Percentiles rank a stretch among this genome's conserved stretches.
phyloP scores from a whole-genome alignment of 2,329 filamentous ascomycete genomes.

The Phyllosticta ampelicida region DNA sequence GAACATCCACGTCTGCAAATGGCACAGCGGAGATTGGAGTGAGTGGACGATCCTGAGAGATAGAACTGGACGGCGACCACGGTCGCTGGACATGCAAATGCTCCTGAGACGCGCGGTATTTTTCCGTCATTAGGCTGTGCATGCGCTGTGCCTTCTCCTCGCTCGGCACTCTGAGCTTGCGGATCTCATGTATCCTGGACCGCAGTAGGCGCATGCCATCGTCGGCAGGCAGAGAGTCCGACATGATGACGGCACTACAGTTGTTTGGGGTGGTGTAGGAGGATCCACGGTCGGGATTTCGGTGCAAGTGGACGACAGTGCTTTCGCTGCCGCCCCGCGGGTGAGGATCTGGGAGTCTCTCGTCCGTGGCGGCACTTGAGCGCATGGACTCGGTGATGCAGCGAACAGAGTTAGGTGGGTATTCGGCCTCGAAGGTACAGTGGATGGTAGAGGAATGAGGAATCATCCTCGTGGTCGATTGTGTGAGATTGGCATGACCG shows the following conservation, averaged over 20 bases:
- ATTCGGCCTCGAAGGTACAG: slow-evolving; percentile 5
- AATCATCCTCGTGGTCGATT: slow-evolving; percentile 14
- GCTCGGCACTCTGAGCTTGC: slow-evolving; percentile 32
- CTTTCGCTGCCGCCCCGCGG: slow-evolving; percentile 3
- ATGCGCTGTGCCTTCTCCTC: slow-evolving; percentile 40
- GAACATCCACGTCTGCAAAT: slow-evolving; percentile 21
- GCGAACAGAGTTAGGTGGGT: slow-evolving; percentile 22
- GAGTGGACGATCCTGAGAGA: slow-evolving; percentile 28
- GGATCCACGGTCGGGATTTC: slow-evolving; percentile 3
- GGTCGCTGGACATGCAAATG: slow-evolving; percentile 18
- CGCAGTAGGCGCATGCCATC: slow-evolving; percentile 40
- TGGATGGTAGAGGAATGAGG: slow-evolving; percentile 16
- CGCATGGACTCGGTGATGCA: slow-evolving; percentile 20
- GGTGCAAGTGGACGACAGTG: background rate
- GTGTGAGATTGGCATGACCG: slow-evolving; percentile 13
- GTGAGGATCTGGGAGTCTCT: background rate
- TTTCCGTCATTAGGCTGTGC: slow-evolving; percentile 39
- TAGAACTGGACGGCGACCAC: slow-evolving; percentile 27
- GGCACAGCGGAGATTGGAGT: slow-evolving; percentile 27
- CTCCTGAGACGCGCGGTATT: slow-evolving; percentile 25
- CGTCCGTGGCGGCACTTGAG: slow-evolving; percentile 13
- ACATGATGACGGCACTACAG: slow-evolving; percentile 11
- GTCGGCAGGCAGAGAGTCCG: slow-evolving; percentile 34
- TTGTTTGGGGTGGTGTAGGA: background rate
- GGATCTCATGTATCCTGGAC: slow-evolving; percentile 37